A percentile compares a stretch with the other conserved stretches of the same genome.
Conservation (phyloP, 2,329 filamentous ascomycete genomes). For the Monosporascus sp. region DNA sequence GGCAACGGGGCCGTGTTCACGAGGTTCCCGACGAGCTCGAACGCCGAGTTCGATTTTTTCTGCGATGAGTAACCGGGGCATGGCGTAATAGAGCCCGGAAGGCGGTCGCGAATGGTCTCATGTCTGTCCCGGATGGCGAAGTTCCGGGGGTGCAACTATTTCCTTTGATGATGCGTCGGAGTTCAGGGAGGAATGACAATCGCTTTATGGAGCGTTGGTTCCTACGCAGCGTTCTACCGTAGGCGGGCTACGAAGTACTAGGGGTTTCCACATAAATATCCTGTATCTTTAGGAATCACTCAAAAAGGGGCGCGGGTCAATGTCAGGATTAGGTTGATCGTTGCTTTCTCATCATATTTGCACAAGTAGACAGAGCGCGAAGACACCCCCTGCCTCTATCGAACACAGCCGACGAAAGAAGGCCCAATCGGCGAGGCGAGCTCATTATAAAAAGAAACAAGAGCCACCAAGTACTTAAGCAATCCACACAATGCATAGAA, state of each 20-base stretch:
- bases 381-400: background rate
- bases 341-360: background rate
- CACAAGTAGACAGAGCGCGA: background rate
- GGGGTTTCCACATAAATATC: no score
- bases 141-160: background rate
- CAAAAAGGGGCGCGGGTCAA: background rate
- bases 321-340: background rate
- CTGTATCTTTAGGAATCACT: background rate
- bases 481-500: no score
- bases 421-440: no score
- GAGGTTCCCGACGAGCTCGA: slow-evolving; percentile 31
- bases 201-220: no score
- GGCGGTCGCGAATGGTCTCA: background rate
- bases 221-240: no score
- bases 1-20: slow-evolving; percentile 26
- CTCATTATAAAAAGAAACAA: no score
- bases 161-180: background rate
- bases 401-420: background rate
- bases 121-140: background rate
- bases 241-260: no score
- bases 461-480: no score
- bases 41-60: slow-evolving; percentile 41
- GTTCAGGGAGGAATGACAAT: background rate
- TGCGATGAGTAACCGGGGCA: slow-evolving; percentile 28
- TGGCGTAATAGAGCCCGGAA: background rate